Evolutionary conservation across 2,329 filamentous ascomycete species (phyloP), one percentile per base, ranked within the genome.

Genomic region (Endoconidiophora laricicola): DNA sequence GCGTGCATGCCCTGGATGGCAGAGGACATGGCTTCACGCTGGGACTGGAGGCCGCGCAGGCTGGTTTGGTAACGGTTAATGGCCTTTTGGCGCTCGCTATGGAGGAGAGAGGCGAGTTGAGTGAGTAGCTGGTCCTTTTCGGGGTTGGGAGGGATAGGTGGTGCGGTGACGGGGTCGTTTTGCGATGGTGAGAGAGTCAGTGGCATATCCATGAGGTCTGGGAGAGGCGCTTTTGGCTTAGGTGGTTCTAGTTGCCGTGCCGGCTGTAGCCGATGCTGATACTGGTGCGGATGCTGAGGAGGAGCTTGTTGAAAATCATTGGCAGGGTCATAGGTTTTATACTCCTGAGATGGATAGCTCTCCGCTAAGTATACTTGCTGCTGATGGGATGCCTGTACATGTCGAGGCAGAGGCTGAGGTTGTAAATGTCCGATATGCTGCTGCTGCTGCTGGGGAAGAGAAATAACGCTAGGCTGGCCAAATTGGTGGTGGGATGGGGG

Each of bases 141-240:
- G 0, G 91, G 91, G 59, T 98, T 98, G 0, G 87, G 88, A 0
- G 91, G 90, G 29, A 95, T 86, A 0, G 90, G 88, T 0, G 91
- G 90, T 1, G 86, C 78, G 4, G 81, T 72, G 6, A 78, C 61
- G 22, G 36, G 39, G 22, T 22, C 39, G 33, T 37, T 46, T 46
- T 46, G 64, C 2, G 74, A 69, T 10, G 74, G 65, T 14, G 68
- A 58, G 22, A 76, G 63, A 7, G 69, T 70, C 12, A 78, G 62
- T 29, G 76, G 74, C 49, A 74, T 73, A 54, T 79, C 75, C 57
- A 79, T 69, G 23, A 75, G 61, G 58, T 79, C 74, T 1, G 65
- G 73, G 23, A 63, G 71, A 23, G 64, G 70, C n/a, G 66, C 65
- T 3, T 57, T 61, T 0, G 60, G 59, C 52, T 65, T 64, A n/a